Evolutionary conservation across 2,329 filamentous ascomycete species (phyloP).

Genomic region (Xylariomycetidae sp.): DNA sequence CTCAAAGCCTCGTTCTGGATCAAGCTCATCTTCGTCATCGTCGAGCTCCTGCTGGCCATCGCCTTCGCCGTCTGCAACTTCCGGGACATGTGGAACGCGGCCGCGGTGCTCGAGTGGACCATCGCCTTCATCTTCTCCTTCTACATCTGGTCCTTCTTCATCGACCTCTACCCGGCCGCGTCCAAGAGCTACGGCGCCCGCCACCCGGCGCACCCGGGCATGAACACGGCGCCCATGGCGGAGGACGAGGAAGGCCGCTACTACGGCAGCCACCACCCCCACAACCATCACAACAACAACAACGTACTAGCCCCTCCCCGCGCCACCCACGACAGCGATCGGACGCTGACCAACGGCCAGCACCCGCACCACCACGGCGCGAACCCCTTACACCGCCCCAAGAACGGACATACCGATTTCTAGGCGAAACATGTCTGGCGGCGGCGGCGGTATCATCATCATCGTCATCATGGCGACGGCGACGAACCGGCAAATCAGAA

Average conservation of each 20-base stretch:
- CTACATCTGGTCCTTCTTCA: constrained; percentile 80
- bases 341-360: constrained; percentile 19
- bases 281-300: too few relatives aligned
- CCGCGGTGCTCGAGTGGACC: constrained; percentile 74
- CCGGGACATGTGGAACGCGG: constrained; percentile 52
- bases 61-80: constrained; percentile 62
- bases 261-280: too few relatives aligned
- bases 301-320: too few relatives aligned
- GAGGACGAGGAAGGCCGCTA: too few relatives aligned
- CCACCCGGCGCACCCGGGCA: constrained; percentile 15
- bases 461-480: constrained; percentile 3
- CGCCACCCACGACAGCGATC: constrained; percentile 23
- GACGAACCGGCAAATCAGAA: too few relatives aligned
- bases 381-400: constrained; percentile 11
- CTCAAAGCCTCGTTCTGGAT: constrained; percentile 79
- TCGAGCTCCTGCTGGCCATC: constrained; percentile 70
- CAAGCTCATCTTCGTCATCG: constrained; percentile 78
- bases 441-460: too few relatives aligned
- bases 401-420: constrained; percentile 17
- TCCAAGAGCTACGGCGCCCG: constrained; percentile 37
- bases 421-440: constrained; percentile 8
- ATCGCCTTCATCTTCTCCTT: constrained; percentile 83
- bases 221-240: constrained; percentile 21
- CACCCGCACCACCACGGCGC: constrained; percentile 5
- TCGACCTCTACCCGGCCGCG: constrained; percentile 80